These are phyloP conservation scores for Ceratobasidium sp. DNA, from an alignment of 1,284 basidiomycete species.

Conservation along the genomic window DNA sequence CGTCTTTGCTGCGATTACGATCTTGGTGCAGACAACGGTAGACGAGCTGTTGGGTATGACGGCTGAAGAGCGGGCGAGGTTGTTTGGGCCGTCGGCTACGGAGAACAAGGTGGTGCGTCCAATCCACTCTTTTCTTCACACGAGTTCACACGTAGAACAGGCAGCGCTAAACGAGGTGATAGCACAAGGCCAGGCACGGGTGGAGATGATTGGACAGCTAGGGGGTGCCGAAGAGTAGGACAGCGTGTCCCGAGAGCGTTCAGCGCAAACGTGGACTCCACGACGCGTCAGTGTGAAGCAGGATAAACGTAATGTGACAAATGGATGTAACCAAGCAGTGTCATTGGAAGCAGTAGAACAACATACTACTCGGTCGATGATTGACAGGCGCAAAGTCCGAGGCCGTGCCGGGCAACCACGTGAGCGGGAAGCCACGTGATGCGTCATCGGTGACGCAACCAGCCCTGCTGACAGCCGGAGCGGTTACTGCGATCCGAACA, in stretches of 20 bases:
- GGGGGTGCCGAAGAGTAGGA: slow-evolving; percentile 1
- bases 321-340: too few relatives aligned
- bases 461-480: slow-evolving; percentile 24
- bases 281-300: background rate
- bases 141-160: slow-evolving; percentile 5
- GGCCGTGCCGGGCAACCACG: background rate
- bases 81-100: slow-evolving; percentile 26
- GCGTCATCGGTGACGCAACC: slow-evolving; percentile 41
- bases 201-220: slow-evolving; percentile 14
- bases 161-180: slow-evolving; percentile 27
- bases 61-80: background rate
- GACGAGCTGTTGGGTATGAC: slow-evolving; percentile 19
- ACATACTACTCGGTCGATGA: too few relatives aligned
- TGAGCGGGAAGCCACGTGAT: slow-evolving; percentile 5
- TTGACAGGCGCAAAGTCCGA: background rate
- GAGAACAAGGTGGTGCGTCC: slow-evolving; percentile 8
- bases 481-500: slow-evolving; percentile 5
- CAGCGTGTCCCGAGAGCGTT: background rate
- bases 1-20: slow-evolving; percentile 18
- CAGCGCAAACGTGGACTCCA: background rate
- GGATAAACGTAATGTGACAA: too few relatives aligned
- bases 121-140: background rate
- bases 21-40: slow-evolving; percentile 20
- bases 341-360: too few relatives aligned
- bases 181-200: slow-evolving; percentile 23